A percentile compares a stretch with the other conserved stretches of the same genome.
Conservation (phyloP, 2,329 filamentous ascomycete genomes). For the Raffaelea arxii region DNA sequence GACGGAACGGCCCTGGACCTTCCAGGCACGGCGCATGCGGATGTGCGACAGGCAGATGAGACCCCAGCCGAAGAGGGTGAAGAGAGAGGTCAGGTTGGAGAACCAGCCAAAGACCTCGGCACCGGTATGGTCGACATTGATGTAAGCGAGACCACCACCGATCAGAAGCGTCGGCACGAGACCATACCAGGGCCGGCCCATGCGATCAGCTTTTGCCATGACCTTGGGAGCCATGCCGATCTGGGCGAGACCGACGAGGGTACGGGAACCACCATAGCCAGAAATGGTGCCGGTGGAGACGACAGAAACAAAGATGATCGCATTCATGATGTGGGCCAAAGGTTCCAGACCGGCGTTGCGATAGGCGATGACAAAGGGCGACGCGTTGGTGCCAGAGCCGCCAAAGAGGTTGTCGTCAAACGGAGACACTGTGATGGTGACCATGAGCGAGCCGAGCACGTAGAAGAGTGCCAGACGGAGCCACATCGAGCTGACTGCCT, state of each 20-base stretch:
- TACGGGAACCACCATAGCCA: constrained; percentile 4
- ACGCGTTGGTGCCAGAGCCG: constrained; percentile 31
- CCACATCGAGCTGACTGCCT: constrained; percentile 68
- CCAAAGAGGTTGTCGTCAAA: constrained; percentile 36
- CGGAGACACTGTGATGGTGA: constrained; percentile 38
- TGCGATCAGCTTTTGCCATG: constrained; percentile 1
- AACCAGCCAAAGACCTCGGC: constrained; percentile 9
- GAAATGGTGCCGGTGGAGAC: constrained; percentile 28
- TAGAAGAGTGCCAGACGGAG: constrained; percentile 28
- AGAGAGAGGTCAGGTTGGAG: constrained; percentile 5
- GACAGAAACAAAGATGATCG: constrained; percentile 47
- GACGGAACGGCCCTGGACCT: constrained; percentile 2
- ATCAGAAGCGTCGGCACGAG: constrained; percentile 5
- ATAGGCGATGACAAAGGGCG: constrained; percentile 49
- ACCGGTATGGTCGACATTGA: constrained; percentile 8
- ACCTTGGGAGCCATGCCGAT: constrained; percentile 7
- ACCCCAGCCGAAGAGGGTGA: constrained; percentile 7
- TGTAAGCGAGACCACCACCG: constrained; percentile 6
- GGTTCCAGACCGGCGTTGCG: constrained; percentile 40
- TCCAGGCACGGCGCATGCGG: constrained; percentile 3
- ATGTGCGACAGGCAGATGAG: constrained; percentile 6
- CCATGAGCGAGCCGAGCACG: constrained; percentile 38
- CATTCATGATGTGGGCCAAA: constrained; percentile 47
- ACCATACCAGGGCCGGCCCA: constrained; percentile 8
- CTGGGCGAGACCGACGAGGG: constrained; percentile 7